Conservation (phyloP, 345 rosid genomes). For the Linum trigynum region DNA sequence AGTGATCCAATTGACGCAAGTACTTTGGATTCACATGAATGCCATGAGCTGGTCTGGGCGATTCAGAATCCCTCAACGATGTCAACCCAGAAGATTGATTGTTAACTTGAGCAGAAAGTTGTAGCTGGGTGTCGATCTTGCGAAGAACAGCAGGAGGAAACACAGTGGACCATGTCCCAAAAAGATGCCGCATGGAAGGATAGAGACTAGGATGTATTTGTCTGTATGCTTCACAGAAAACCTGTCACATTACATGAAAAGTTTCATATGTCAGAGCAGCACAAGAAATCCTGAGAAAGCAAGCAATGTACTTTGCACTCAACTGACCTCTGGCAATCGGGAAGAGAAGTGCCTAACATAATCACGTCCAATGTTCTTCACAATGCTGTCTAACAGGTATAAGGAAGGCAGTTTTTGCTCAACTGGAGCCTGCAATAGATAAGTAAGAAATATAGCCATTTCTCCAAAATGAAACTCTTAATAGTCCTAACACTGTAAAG, state of each 20-base stretch:
- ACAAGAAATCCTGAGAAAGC: too few species aligned
- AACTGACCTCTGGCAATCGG: conserved; percentile 1
- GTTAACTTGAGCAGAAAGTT: conserved; percentile 40
- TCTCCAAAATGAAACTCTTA: not conserved
- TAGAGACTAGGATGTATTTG: conserved; percentile 61
- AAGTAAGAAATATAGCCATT: not conserved
- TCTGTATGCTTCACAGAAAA: conserved; percentile 71
- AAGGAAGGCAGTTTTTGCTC: conserved; percentile 1
- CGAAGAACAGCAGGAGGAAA: conserved; percentile 61
- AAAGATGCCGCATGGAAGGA: conserved; percentile 81
- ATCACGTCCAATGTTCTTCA: conserved; percentile 1
- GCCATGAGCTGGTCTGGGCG: conserved; percentile 72
- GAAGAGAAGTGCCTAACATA: not conserved
- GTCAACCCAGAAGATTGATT: conserved; percentile 38
- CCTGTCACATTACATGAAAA: conserved; percentile 30
- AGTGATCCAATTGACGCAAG: conserved; percentile 64
- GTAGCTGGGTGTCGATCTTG: conserved; percentile 65
- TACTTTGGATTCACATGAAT: conserved; percentile 99
- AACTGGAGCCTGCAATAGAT: not conserved
- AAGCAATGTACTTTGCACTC: too few species aligned
- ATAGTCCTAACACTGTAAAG: not conserved
- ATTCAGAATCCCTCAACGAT: conserved; percentile 53
- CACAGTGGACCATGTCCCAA: conserved; percentile 90
- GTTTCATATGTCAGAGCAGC: too few species aligned
- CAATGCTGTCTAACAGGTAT: conserved; percentile 6